Evolutionary conservation across 805 yeast species (phyloP), one percentile per base, ranked within the genome.

Genomic region (Clavispora fructus): DNA sequence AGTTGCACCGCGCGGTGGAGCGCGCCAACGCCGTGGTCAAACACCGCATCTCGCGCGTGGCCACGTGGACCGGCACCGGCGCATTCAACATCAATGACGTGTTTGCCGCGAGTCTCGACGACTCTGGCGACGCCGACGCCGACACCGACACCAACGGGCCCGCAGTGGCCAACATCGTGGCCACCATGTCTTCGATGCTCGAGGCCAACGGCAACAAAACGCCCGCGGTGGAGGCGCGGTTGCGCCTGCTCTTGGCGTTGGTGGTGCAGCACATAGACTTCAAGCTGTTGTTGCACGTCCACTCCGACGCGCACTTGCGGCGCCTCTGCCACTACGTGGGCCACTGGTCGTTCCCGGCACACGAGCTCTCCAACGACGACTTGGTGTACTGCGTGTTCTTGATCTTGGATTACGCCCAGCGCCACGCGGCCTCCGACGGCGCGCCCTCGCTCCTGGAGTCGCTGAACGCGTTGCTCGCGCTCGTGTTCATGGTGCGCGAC

Each of bases 311-410:
- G 4, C 67, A 63, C 46, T 55, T 67, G 39, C 47, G 60, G 31
- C 57, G 52, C 32, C 54, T 70, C 28, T 61, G 71, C 47, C 69
- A 71, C 49, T 61, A 77, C 41, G 72, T 79, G 14, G 78, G 80
- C 32, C 72, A 71, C 52, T 84, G 91, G 90, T 75, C 78, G 44
- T 86, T 86, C 59, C 83, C 83, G 17, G 86, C 91, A 2, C 88
- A 83, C 59, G 77, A 77, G 53, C 67, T 83, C 43, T 57, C 77
- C 8, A 74, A 75, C 56, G 88, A 85, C 61, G 94, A 86, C 61
- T 74, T 85, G 50, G 67, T 82, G 6, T 77, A 75, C 56, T 78
- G 84, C 56, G 85, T 80, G 4, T 78, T 61, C 53, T 45, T 77
- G 35, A 82, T 87, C 56, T 62, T 87, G 47, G 62, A 66, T 48